Base-by-base conservation (phyloP, 2,329 filamentous ascomycete species). In the Seiridium cupressi region DNA sequence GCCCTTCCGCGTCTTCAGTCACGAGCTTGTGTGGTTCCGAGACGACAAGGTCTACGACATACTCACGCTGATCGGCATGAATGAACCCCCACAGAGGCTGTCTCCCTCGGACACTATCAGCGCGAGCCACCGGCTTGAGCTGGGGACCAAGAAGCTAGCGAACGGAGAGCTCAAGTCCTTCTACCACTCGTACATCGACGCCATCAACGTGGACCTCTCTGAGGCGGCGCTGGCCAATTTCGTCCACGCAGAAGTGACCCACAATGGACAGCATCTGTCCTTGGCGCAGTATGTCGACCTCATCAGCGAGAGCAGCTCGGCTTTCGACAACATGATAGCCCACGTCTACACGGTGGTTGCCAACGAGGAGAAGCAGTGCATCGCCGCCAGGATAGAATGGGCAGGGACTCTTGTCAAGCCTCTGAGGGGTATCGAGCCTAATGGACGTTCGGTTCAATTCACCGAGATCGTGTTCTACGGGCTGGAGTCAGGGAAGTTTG, bases 401-500 rank as follows among this genome's bases (percentile, higher is more conserved):
- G 65, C 62, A 1, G 74, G 74, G 1, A 70, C 63, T 11, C 74
- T 73, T 2, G 65, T 64, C 3, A 61, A 59, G 34, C 51, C 53
- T 32, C 67, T 74, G 11, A 63, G 63, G 3, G 74, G 70, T n/a
- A 68, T 68, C 1, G 60, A 64, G 31, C 68, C 70, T 1, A 73
- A 65, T 11, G 73, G 71, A 8, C 66, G 65, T 9, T 26, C 59
- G 3, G 71, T 75, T 5, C 55, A 46, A 8, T 73, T 76, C 55
- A 57, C 61, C 35, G 74, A 77, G 64, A 69, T 73, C 53, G 74
- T 70, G 35, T 72, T 73, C 18, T 77, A 76, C 57, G 65, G 66
- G 55, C 69, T 76, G 42, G 62, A 69, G 11, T 65, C 60, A 1
- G 73, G 73, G 4, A 74, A 64, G 66, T 74, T 77, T 26, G 61